Evolutionary conservation across 2,329 filamentous ascomycete species (phyloP), one percentile per base, ranked within the genome.

Genomic region (Chalaropsis thielavioides): DNA sequence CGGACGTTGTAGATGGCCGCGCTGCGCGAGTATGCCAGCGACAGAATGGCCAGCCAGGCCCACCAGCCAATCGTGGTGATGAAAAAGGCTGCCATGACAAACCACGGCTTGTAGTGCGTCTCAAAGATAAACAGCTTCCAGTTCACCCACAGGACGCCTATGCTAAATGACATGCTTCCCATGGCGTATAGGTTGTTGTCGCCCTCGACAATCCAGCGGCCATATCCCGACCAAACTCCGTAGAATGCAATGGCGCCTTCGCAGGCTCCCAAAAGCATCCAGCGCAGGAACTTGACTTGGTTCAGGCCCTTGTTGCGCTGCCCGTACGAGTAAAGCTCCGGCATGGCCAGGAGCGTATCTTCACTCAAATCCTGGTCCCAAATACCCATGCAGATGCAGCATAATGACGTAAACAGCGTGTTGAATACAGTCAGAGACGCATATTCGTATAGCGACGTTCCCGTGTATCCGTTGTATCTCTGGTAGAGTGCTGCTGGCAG

Each of bases 381-480:
- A 19, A 96, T 87, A 11, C 91, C 92, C 68, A 95, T 82, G 70
- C 95, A 88, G 68, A 97, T 95, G 27, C 94, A 89, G 51, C 87
- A 86, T 1, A 96, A 78, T 66, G 89, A 94, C 0, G 92, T 96
- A 74, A 97, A 97, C 13, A 96, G 81, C 0, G 90, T 94, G 72
- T 97, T 97, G 77, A 96, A 92, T 72, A 95, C 90, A 59, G 88
- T 94, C 72, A 97, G 76, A 68, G 87, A 90, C 76, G 88, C 92
- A 1, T 83, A 83, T 74, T 97, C 91, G 76, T 95, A 96, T 22
- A 97, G 79, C 64, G 88, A 94, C 0, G 92, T 96, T 0, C 92
- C 92, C 0, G 89, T 95, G 72, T 95, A 96, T 8, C 92, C 92
- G 43, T 86, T 88, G 76, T 85, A 91, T 64, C 84, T 81, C 74